Base-by-base conservation (phyloP, 306 rosid genomes). In the Castanea sativa region DNA sequence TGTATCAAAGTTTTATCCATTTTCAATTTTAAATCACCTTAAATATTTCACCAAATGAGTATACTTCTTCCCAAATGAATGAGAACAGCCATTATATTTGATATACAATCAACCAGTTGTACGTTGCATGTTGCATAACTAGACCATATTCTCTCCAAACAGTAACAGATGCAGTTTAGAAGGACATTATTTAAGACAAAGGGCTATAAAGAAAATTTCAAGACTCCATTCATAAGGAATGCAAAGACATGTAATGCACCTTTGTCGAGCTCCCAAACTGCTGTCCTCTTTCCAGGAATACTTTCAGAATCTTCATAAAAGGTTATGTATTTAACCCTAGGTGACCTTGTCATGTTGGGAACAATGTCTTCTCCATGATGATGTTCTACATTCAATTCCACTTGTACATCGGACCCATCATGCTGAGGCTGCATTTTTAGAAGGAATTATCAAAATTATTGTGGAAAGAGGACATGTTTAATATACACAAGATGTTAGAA, bases 231-330 rank as follows among this genome's bases (percentile, higher is more conserved):
- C 78, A 71, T 80, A 67, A 79, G 23, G 74, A 55, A 33, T 77
- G 75, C 68, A 71, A 67, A 77, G 79, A 88, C 78, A 83, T 58
- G 63, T 63, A 75, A 77, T 63, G 65, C 79, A 95, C 99, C 95
- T 89, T 95, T 95, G 73, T 95, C 99, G 80, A 95, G 86, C 88
- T 95, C 99, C 99, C 99, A 95, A 30, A 93, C 93, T 21, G 99
- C 98, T 25, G 98, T 93, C 89, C 96, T 93, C 85, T 79, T 94
- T 83, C 97, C 99, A 7, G 97, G 96, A 85, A 91, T 80, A 82
- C 96, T 93, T 80, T 85, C 91, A 55, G 99, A 89, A 78, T 95
- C 99, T 89, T 95, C 99, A 86, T 88, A 95, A 79, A 80, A 95
- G 27, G 99, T 93, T 59, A 95, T 86, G 86, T 95, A 95, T 86